Conservation (phyloP, 1,284 basidiomycete genomes). For the Sanghuangporus sanghuang region DNA sequence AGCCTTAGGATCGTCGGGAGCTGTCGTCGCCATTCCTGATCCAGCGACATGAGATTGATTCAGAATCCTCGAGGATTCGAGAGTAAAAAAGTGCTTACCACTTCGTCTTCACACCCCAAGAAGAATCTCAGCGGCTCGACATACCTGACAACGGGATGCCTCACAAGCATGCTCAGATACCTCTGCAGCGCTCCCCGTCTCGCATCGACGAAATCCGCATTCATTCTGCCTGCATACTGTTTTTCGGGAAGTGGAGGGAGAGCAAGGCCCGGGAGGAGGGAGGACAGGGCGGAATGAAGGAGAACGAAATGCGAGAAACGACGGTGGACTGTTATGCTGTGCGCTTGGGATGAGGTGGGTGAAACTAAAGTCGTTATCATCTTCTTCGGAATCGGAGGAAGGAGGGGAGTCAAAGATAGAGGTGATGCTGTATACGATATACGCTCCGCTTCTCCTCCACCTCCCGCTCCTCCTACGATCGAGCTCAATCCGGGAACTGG, state of each 20-base stretch:
- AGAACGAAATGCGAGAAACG: constrained; percentile 83
- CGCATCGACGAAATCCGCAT: constrained; percentile 76
- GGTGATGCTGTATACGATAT: constrained; percentile 72
- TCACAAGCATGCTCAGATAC: constrained; percentile 64
- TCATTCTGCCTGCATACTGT: constrained; percentile 77
- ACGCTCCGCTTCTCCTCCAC: constrained; percentile 37
- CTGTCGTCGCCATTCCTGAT: constrained; percentile 66
- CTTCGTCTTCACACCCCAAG: constrained; percentile 66
- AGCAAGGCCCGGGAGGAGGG: constrained; percentile 67
- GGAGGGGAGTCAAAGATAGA: constrained; percentile 42
- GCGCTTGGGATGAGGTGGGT: neutral
- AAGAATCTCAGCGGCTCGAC: constrained; percentile 81
- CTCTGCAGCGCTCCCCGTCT: constrained; percentile 74
- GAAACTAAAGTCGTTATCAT: neutral
- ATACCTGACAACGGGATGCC: constrained; percentile 77
- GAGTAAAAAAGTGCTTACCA: constrained; percentile 38
- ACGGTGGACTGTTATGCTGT: constrained; percentile 58
- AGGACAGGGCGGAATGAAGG: constrained; percentile 62
- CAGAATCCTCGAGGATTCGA: neutral
- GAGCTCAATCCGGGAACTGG: constrained; percentile 31
- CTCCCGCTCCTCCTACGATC: neutral
- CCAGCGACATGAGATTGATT: constrained; percentile 5
- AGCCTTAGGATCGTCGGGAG: constrained; percentile 45
- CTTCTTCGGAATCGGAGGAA: constrained; percentile 24
- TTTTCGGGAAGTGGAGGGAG: constrained; percentile 81